phyloP scores from a whole-genome alignment of 2,329 filamentous ascomycete genomes.

The Metarhizium album region DNA sequence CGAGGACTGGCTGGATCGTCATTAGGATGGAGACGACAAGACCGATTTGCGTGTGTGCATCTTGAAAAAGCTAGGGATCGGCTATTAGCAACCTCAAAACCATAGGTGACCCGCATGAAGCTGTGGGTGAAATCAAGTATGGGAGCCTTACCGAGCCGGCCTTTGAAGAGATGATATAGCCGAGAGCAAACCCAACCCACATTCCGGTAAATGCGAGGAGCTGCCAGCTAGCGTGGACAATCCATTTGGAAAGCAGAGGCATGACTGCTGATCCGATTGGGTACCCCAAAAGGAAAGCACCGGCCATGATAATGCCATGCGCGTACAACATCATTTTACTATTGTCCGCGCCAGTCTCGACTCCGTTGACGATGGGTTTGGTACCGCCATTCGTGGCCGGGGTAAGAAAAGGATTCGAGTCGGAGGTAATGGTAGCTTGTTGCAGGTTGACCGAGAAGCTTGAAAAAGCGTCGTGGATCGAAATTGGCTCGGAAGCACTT shows the following conservation, averaged over 20 bases:
- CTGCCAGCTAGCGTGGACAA: conserved; percentile 46
- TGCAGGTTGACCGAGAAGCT: conserved; percentile 38
- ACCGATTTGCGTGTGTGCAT: conserved; percentile 45
- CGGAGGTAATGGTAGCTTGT: conserved; percentile 31
- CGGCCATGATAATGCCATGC: conserved; percentile 50
- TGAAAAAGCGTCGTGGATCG: conserved; percentile 33
- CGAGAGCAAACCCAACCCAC: conserved; percentile 49
- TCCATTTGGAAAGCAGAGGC: conserved; percentile 45
- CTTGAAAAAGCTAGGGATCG: conserved; percentile 35
- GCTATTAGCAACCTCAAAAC: neutral
- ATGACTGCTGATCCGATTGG: conserved; percentile 50
- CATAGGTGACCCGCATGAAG: neutral
- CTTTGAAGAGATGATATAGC: conserved; percentile 37
- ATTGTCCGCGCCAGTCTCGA: conserved; percentile 9
- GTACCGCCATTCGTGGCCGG: conserved; percentile 3
- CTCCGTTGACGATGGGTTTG: conserved; percentile 6
- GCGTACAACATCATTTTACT: conserved; percentile 23
- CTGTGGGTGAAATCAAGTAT: neutral
- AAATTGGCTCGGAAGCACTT: conserved; percentile 27
- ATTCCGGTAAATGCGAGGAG: conserved; percentile 41
- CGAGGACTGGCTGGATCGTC: conserved; percentile 46
- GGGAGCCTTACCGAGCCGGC: conserved; percentile 28
- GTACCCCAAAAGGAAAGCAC: conserved; percentile 47
- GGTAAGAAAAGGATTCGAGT: conserved; percentile 41
- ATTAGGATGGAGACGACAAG: conserved; percentile 43